These are phyloP conservation scores for Aspergillus fructus DNA, from an alignment of 2,329 filamentous ascomycete genomes.

Conservation along the genomic window DNA sequence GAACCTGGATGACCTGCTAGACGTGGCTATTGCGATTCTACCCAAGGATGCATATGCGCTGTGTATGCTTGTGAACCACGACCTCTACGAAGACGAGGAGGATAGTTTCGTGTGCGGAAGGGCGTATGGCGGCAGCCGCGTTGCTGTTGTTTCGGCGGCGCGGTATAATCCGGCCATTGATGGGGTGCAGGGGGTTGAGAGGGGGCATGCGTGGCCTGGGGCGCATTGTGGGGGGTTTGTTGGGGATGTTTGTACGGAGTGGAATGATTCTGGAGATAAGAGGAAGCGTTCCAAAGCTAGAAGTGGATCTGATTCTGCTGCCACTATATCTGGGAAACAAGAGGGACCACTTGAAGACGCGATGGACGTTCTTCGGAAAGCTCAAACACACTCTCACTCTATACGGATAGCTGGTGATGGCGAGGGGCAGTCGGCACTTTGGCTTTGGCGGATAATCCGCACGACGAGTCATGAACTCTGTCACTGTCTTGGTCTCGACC, in stretches of 20 bases:
- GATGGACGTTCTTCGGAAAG: neutral
- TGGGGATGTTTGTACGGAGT: neutral
- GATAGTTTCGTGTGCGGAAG: conserved; percentile 67
- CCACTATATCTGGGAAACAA: neutral
- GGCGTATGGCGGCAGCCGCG: conserved; percentile 63
- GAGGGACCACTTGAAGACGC: neutral
- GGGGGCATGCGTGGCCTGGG: conserved; percentile 62
- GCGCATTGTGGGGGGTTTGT: conserved; percentile 54
- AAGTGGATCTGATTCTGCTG: neutral
- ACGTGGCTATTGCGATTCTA: conserved; percentile 54
- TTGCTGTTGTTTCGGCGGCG: conserved; percentile 62
- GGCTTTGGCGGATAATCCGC: conserved; percentile 58
- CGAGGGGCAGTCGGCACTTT: conserved; percentile 40
- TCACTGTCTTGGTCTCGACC: conserved; percentile 65
- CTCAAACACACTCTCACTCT: neutral
- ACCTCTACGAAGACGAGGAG: conserved; percentile 64
- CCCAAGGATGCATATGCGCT: conserved; percentile 61
- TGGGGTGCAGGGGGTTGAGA: conserved; percentile 43
- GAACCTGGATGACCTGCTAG: conserved; percentile 62
- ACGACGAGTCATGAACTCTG: conserved; percentile 66
- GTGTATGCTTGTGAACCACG: conserved; percentile 59
- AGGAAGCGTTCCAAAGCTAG: neutral
- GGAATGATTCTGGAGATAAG: neutral
- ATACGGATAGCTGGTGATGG: neutral
- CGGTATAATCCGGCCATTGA: conserved; percentile 59